phyloP scores from a whole-genome alignment of 352 stramenopile genomes.

The Phytophthora agathidicida region DNA sequence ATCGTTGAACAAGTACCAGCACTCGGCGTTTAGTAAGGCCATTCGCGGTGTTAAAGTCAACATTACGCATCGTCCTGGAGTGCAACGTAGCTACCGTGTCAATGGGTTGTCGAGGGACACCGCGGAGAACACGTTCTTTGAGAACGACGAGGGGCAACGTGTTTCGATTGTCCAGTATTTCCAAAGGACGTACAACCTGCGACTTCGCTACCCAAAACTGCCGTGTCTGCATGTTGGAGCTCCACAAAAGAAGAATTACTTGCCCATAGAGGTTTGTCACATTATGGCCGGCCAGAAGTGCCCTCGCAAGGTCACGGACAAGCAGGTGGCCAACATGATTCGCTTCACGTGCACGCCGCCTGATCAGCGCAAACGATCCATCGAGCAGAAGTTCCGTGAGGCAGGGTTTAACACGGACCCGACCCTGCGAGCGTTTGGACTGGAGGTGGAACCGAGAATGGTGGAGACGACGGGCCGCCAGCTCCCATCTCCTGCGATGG shows the following conservation, averaged over 20 bases:
- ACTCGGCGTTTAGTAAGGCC: constrained; percentile 56
- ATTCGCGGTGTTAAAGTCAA: constrained; percentile 70
- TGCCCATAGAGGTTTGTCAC: constrained; percentile 85
- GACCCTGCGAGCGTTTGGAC: constrained; percentile 57
- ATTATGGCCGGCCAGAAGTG: constrained; percentile 77
- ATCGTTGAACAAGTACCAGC: constrained; percentile 47
- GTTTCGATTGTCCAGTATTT: constrained; percentile 73
- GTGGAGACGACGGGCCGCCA: constrained; percentile 51
- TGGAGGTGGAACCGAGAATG: constrained; percentile 65
- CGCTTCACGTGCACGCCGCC: constrained; percentile 63
- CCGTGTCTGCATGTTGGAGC: constrained; percentile 85
- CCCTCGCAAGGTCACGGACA: constrained; percentile 78
- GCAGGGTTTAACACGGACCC: constrained; percentile 64
- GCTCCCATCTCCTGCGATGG: constrained; percentile 50
- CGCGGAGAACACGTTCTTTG: constrained; percentile 58
- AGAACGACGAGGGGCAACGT: constrained; percentile 56
- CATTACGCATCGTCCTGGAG: constrained; percentile 65
- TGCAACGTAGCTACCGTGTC: constrained; percentile 66
- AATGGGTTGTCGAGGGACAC: constrained; percentile 59
- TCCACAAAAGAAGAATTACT: constrained; percentile 73
- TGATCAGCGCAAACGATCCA: constrained; percentile 58
- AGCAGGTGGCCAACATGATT: constrained; percentile 88
- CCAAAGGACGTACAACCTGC: constrained; percentile 49
- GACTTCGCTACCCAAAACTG: constrained; percentile 70
- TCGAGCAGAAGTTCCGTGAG: constrained; percentile 65